Base-by-base conservation (phyloP, 805 yeast species). In the Wickerhamiella cacticola region DNA sequence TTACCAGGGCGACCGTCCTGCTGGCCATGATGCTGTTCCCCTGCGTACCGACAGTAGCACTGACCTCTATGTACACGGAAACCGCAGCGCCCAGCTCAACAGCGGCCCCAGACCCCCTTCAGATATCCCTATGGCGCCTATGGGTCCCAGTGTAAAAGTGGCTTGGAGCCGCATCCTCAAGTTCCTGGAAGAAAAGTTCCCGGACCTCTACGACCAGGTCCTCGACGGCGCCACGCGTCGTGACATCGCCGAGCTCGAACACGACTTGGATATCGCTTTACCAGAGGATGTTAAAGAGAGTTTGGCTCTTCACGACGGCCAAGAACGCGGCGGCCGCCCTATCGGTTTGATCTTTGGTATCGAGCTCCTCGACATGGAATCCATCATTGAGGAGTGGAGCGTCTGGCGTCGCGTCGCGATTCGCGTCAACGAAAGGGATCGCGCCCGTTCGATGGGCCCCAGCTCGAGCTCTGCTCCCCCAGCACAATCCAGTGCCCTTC, bases 151-250 rank as follows among this genome's bases (percentile, higher is more conserved):
- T 47, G 85, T 88, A 53, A 69, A 75, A 1, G 70, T 80, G 31
- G 74, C 96, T 10, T 89, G 97, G 97, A 74, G 82, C 53, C 88
- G 88, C 58, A 78, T 89, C 50, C 89, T 84, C 55, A 69, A 76
- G 16, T 89, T 96, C 96, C 69, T 89, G 16, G 72, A 75, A 29
- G 75, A 76, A 48, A 74, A 85, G 63, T 81, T 80, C 54, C 83
- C 92, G 1, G 98, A 89, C 64, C 68, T 92, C 49, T 74, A 72
- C 51, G 88, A 84, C 49, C 79, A 92, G 44, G 66, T 89, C 53
- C 78, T 80, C 59, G 80, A 76, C 45, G 82, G 86, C 24, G 92
- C 87, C 52, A 85, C 96, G 0, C 71, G 73, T 34, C 75, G 80
- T 50, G 98, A 92, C 61, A 70, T 89, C 49, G 71, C 72, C 53